A percentile compares a stretch with the other conserved stretches of the same genome.
Conservation (phyloP, 2,329 filamentous ascomycete species). For the Didymellaceae sp. region DNA sequence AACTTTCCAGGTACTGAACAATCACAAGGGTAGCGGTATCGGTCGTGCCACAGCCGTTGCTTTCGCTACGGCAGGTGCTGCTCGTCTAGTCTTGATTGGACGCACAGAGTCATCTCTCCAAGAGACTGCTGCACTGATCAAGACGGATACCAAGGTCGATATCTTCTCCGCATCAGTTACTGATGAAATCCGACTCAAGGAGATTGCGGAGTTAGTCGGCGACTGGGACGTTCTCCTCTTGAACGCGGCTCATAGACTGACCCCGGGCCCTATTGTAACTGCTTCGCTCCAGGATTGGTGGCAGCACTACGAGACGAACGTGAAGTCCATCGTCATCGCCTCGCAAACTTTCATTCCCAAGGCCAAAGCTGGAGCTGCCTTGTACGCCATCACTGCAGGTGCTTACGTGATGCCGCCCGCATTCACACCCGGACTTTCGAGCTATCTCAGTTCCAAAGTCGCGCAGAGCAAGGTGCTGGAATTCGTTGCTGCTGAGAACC, state of each 20-base stretch:
- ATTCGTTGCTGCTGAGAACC: constrained; percentile 42
- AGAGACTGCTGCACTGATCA: background rate
- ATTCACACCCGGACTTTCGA: background rate
- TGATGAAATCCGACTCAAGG: background rate
- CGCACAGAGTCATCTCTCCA: constrained; percentile 34
- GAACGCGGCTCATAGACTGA: background rate
- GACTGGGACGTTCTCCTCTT: background rate
- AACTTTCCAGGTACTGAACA: background rate
- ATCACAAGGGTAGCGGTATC: constrained; percentile 50
- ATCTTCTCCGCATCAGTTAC: background rate
- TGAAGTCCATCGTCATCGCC: constrained; percentile 26
- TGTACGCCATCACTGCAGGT: constrained; percentile 11
- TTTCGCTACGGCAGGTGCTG: constrained; percentile 54
- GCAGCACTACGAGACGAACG: constrained; percentile 26
- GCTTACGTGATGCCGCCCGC: constrained; percentile 20
- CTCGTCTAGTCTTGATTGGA: constrained; percentile 53
- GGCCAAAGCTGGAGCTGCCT: constrained; percentile 4
- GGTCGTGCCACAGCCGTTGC: constrained; percentile 51
- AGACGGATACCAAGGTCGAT: background rate
- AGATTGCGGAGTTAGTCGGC: background rate
- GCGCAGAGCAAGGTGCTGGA: constrained; percentile 34
- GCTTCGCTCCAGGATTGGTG: constrained; percentile 23
- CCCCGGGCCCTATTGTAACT: background rate
- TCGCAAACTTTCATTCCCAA: constrained; percentile 23
- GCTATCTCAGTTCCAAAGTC: background rate